Conservation (phyloP, 345 rosid genomes). For the Mallotus nudiflorus region DNA sequence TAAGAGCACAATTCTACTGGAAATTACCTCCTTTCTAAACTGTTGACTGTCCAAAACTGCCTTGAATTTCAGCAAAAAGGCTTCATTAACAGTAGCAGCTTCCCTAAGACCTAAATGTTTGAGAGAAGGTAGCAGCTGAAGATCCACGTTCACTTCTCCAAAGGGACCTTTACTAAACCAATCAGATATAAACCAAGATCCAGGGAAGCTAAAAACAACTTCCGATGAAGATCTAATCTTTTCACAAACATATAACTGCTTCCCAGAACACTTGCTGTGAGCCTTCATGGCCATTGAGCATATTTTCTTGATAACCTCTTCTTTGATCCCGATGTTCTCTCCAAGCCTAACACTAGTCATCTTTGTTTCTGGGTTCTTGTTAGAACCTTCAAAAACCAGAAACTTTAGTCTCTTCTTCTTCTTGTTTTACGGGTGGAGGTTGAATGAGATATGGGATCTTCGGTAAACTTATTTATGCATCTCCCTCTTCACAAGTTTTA, state of each 20-base stretch:
- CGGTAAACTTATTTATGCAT: neutral
- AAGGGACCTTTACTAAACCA: constrained; percentile 47
- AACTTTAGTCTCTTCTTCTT: neutral
- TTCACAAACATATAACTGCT: constrained; percentile 27
- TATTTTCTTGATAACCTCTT: constrained; percentile 42
- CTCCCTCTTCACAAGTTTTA: no score
- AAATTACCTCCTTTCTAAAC: constrained; percentile 42
- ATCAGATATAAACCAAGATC: constrained; percentile 39
- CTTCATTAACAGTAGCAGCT: constrained; percentile 62
- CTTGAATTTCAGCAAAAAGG: constrained; percentile 43
- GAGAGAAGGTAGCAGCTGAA: constrained; percentile 48
- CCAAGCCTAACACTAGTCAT: constrained; percentile 30
- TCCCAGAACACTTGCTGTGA: constrained; percentile 25
- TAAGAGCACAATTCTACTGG: neutral
- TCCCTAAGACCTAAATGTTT: constrained; percentile 49
- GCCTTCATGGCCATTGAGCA: constrained; percentile 43
- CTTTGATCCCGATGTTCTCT: constrained; percentile 27
- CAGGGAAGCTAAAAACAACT: constrained; percentile 51
- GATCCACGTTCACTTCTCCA: constrained; percentile 53
- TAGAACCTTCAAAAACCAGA: neutral
- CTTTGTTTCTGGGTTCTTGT: neutral
- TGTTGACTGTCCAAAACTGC: constrained; percentile 19
- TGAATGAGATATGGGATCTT: no score
- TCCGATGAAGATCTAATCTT: constrained; percentile 20
- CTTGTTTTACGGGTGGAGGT: neutral